Evolutionary conservation across 2,329 filamentous ascomycete genomes (phyloP).

Genomic region (Exutisphaerella laricina): DNA sequence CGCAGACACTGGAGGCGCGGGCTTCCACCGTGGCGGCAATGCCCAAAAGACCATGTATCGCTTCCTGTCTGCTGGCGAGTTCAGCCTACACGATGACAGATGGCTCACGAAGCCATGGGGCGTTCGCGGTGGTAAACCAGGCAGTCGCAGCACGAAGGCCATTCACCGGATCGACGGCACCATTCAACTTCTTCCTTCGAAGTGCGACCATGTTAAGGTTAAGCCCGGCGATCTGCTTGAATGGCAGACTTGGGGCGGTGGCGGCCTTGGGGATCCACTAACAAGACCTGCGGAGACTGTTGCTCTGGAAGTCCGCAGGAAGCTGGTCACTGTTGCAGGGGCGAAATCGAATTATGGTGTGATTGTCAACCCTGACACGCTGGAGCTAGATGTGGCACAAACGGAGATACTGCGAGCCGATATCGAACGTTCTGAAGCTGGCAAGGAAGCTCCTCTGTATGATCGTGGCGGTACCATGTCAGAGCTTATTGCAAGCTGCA

Average conservation of each 20-base stretch:
- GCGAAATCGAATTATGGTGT: constrained; percentile 24
- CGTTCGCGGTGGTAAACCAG: constrained; percentile 25
- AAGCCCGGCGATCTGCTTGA: constrained; percentile 24
- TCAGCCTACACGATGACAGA: constrained; percentile 26
- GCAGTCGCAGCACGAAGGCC: constrained; percentile 22
- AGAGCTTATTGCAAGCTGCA: constrained; percentile 22
- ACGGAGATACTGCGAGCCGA: constrained; percentile 23
- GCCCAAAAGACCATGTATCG: constrained; percentile 24
- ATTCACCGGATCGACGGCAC: constrained; percentile 19
- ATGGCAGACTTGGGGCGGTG: constrained; percentile 27
- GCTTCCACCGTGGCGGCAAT: constrained; percentile 23
- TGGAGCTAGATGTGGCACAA: constrained; percentile 19
- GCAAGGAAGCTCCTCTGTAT: constrained; percentile 19
- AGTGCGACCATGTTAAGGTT: constrained; percentile 27
- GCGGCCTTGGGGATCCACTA: constrained; percentile 22
- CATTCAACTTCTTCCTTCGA: constrained; percentile 16
- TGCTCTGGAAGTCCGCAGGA: constrained; percentile 23
- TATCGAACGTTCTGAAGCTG: constrained; percentile 23
- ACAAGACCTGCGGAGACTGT: constrained; percentile 23
- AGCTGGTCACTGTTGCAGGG: constrained; percentile 21
- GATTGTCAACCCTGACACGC: constrained; percentile 18
- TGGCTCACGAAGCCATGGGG: constrained; percentile 26
- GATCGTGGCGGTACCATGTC: constrained; percentile 23
- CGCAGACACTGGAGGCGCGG: constrained; percentile 24
- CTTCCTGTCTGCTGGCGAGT: constrained; percentile 24